Evolutionary conservation across 139 green algal species (phyloP), one percentile per base, ranked within the genome.

Genomic region (Eudorina sp.): DNA sequence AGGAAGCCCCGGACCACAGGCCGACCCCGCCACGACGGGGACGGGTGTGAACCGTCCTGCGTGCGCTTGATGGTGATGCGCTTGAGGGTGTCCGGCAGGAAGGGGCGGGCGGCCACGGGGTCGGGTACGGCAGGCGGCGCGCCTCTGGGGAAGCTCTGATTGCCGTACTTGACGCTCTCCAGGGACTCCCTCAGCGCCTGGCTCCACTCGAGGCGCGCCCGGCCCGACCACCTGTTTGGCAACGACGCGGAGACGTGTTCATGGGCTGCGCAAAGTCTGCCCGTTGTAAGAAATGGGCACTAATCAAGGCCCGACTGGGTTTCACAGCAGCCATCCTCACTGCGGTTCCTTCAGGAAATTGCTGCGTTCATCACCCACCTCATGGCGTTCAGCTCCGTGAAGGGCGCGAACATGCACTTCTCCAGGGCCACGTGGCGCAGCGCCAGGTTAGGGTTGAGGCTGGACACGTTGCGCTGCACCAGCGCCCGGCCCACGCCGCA

Each of bases 31-130:
- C 60, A 86, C 5, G 16, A 19, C 13, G 29, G 21, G 19, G 41
- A 29, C 21, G 14, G 2, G 60, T 77, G 60, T 25, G 43, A 14
- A n/a, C n/a, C 60, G 29, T 86, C 80, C 21, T 25, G 27, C 1
- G 80, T 86, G 60, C 80, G 80, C 41, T 62, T 62, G 40, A 86
- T 76, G 80, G 80, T 77, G 41, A 86, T 16, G 25, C 80, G 80
- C 29, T 34, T 13, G 19, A 86, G 60, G 27, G 80, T 86, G 80
- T 86, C 60, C 7, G 60, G 41, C 60, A 86, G 80, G 38, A 86
- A 53, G 38, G 13, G 41, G 3, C 80, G 80, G 1, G 7, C 41
- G 0, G 80, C 43, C 1, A 64, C n/a, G 1, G 80, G 60, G 43
- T 86, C 80, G 0, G 60, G 6, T 16, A 45, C 60, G 7, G 13